phyloP scores from a whole-genome alignment of 2,329 filamentous ascomycete genomes.

The Botrytis elliptica region DNA sequence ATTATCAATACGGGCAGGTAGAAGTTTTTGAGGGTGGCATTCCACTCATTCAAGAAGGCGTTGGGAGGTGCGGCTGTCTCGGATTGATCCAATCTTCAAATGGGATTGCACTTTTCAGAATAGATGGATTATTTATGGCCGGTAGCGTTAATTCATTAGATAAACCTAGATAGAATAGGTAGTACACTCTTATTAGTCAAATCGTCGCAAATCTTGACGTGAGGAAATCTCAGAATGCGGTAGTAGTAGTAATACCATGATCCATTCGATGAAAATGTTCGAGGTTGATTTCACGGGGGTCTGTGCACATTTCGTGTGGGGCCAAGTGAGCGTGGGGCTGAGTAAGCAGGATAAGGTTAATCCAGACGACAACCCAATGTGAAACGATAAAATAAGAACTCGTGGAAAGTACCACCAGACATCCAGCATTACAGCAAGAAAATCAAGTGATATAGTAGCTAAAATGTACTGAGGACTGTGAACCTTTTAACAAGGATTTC shows the following conservation, averaged over 20 bases:
- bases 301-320: neutral
- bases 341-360: neutral
- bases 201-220: too few species aligned
- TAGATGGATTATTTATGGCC: neutral
- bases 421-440: neutral
- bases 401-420: neutral
- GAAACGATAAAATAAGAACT: neutral
- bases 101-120: neutral
- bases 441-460: neutral
- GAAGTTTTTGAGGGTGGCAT: neutral
- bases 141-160: neutral
- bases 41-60: neutral
- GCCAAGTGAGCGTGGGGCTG: neutral
- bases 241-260: neutral
- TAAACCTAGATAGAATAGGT: neutral
- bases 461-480: neutral
- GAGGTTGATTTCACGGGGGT: neutral
- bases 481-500: accelerated
- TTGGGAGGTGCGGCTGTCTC: neutral
- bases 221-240: too few species aligned
- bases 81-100: neutral
- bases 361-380: neutral
- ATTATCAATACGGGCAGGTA: neutral
- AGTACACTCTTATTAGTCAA: too few species aligned
- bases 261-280: neutral